Evolutionary conservation across 2,329 filamentous ascomycete species (phyloP).

Genomic region (Ophioceras dolichostomum): DNA sequence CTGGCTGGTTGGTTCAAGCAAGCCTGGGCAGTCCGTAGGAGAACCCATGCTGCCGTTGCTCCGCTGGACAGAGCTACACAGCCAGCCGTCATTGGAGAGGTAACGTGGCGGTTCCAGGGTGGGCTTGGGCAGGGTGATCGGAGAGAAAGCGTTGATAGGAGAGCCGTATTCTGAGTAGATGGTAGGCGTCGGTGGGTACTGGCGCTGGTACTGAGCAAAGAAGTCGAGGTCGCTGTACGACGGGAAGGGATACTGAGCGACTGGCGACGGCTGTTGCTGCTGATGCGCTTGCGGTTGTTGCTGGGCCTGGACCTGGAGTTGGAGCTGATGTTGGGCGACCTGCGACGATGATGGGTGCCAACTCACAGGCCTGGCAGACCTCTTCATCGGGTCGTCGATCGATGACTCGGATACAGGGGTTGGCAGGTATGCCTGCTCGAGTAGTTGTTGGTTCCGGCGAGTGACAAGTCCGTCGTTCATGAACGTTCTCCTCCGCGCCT

Average conservation of each 20-base stretch:
- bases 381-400: constrained; percentile 20
- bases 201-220: constrained; percentile 12
- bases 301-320: constrained; percentile 28
- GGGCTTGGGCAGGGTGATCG: constrained; percentile 34
- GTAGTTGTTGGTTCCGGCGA: constrained; percentile 31
- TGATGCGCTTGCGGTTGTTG: constrained; percentile 22
- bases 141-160: constrained; percentile 41
- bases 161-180: constrained; percentile 47
- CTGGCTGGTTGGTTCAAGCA: neutral
- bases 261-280: constrained; percentile 15
- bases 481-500: constrained; percentile 42
- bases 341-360: constrained; percentile 51
- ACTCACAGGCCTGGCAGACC: constrained; percentile 50
- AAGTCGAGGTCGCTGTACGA: constrained; percentile 26
- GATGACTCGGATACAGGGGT: constrained; percentile 18
- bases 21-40: neutral
- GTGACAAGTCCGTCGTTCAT: constrained; percentile 32
- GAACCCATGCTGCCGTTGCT: constrained; percentile 7
- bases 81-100: constrained; percentile 25
- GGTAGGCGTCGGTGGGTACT: constrained; percentile 38
- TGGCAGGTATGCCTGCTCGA: constrained; percentile 29
- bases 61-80: constrained; percentile 10
- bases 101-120: constrained; percentile 24
- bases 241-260: constrained; percentile 25
- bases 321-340: neutral